These are phyloP conservation scores for Asterionellopsis glacialis DNA, from an alignment of 108 stramenopile genomes.

Conservation along the genomic window DNA sequence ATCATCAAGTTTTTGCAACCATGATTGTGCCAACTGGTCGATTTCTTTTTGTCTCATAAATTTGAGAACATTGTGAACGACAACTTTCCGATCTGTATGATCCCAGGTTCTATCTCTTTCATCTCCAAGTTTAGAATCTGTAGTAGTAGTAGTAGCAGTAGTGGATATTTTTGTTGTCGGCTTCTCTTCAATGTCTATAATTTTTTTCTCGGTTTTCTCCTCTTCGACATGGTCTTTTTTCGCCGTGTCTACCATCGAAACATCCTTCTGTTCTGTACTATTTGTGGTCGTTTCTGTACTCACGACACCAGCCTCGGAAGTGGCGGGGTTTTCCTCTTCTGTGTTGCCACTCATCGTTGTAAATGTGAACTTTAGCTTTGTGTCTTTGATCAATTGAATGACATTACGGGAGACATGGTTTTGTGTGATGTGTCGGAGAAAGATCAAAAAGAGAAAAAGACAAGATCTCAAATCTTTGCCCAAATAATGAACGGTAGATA, in stretches of 20 bases:
- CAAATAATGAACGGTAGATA: too few relatives aligned
- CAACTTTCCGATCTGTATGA: conserved; percentile 45
- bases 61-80: conserved; percentile 66
- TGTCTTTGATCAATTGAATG: too few relatives aligned
- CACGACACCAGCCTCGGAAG: not conserved
- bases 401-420: too few relatives aligned
- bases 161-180: not conserved
- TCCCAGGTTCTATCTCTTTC: conserved; percentile 27
- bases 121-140: not conserved
- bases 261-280: not conserved
- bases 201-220: not conserved
- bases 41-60: conserved; percentile 44
- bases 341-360: too few relatives aligned
- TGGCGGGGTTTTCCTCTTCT: too few relatives aligned
- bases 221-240: not conserved
- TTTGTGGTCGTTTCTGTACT: not conserved
- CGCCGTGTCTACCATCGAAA: not conserved
- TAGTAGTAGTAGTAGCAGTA: not conserved
- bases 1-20: conserved; percentile 23
- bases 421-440: too few relatives aligned
- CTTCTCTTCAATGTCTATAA: not conserved
- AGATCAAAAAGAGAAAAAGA: too few relatives aligned
- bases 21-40: conserved; percentile 34
- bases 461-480: too few relatives aligned
- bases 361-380: too few relatives aligned